These are phyloP conservation scores for Alternaria atra DNA, from an alignment of 2,329 filamentous ascomycete species.

Conservation along the genomic window DNA sequence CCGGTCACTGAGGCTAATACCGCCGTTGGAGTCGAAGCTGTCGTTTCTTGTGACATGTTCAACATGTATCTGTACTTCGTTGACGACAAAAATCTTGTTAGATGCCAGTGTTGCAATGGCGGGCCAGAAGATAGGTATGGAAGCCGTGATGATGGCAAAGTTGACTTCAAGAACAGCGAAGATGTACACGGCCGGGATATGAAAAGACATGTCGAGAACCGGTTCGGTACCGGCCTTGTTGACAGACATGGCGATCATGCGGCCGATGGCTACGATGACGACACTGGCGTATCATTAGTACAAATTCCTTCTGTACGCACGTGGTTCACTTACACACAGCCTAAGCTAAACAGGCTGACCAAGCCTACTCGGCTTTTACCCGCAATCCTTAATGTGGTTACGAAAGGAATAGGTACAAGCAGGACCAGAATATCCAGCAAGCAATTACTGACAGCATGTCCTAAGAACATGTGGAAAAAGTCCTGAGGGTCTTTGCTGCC, in stretches of 20 bases:
- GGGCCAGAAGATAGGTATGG: conserved; percentile 53
- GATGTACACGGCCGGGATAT: conserved; percentile 43
- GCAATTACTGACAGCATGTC: conserved; percentile 46
- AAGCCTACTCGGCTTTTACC: conserved; percentile 43
- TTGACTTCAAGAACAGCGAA: conserved; percentile 51
- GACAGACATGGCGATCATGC: conserved; percentile 39
- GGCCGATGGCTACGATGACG: conserved; percentile 38
- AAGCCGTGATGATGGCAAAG: conserved; percentile 49
- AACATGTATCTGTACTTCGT: conserved; percentile 49
- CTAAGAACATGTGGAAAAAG: conserved; percentile 42
- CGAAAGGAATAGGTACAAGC: conserved; percentile 42
- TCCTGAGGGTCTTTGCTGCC: conserved; percentile 41
- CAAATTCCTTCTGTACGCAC: not conserved
- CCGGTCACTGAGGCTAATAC: conserved; percentile 29
- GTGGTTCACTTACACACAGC: conserved; percentile 48
- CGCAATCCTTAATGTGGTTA: conserved; percentile 40
- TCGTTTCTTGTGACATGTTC: conserved; percentile 28
- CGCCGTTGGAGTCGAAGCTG: conserved; percentile 21
- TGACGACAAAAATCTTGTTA: conserved; percentile 52
- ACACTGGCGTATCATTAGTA: conserved; percentile 29
- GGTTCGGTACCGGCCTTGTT: conserved; percentile 45
- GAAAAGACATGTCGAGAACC: conserved; percentile 41
- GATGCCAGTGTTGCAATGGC: conserved; percentile 40
- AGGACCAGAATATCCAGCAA: conserved; percentile 45
- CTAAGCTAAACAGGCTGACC: conserved; percentile 43